Conservation (phyloP, 257 asterid genomes). For the Forsythia suspensa region DNA sequence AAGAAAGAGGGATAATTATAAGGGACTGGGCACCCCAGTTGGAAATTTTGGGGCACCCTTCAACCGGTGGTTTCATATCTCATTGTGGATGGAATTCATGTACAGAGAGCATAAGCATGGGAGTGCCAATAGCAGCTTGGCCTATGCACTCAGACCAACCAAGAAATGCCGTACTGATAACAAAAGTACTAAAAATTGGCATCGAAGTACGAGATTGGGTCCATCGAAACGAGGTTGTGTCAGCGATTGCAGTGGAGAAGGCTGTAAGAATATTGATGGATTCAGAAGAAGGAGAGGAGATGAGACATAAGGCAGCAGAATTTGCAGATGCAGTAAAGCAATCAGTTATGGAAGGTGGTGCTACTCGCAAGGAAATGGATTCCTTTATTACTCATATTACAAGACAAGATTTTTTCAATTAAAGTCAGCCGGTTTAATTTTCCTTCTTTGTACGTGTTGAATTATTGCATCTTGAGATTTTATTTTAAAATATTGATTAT, state of each 20-base stretch:
- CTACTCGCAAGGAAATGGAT: conserved; percentile 26
- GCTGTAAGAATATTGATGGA: conserved; percentile 47
- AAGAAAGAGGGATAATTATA: conserved; percentile 39
- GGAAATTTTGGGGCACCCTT: conserved; percentile 40
- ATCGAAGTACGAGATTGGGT: conserved; percentile 38
- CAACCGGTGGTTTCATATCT: conserved; percentile 54
- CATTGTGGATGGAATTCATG: conserved; percentile 61
- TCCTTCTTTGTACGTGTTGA: too few relatives aligned
- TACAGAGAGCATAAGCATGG: conserved; percentile 44
- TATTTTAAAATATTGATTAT: too few relatives aligned
- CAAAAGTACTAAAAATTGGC: conserved; percentile 30
- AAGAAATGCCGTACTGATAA: conserved; percentile 36
- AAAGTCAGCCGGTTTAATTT: too few relatives aligned
- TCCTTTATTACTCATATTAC: conserved; percentile 42
- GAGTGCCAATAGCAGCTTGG: conserved; percentile 60
- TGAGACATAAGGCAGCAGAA: conserved; percentile 41
- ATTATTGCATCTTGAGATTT: too few relatives aligned
- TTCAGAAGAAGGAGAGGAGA: conserved; percentile 46
- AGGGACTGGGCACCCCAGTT: conserved; percentile 67
- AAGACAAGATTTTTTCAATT: conserved; percentile 6
- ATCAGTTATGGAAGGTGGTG: conserved; percentile 35
- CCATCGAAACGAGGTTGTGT: conserved; percentile 25
- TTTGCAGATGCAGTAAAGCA: conserved; percentile 29
- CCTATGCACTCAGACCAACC: conserved; percentile 72
- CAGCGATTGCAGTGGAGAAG: conserved; percentile 21